Evolutionary conservation across 176 grass and related monocot species (phyloP), one percentile per base, ranked within the genome.

Genomic region (Lolium multiflorum): DNA sequence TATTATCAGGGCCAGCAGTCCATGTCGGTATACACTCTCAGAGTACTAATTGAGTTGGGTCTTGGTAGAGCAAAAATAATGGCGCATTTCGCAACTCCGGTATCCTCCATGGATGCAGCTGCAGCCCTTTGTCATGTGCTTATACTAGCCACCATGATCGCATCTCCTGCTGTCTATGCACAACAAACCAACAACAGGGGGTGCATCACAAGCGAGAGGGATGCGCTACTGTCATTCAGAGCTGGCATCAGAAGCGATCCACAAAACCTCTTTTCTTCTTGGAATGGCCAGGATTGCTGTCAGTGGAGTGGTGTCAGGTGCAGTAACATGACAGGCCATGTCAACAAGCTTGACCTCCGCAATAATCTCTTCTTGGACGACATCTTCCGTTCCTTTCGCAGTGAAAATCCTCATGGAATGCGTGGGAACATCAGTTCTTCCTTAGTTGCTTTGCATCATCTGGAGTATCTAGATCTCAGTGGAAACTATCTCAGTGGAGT

Each of bases 61-160:
- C 68, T 71, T 71, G 2, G 20, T 72, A 72, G 7, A 46, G 14
- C 63, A 6, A 11, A n/a, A 59, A n/a, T 59, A 61, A 26, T 63
- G 60, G 11, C 12, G 1, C 61, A 64, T 72, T 72, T 47, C 1
- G 11, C 69, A 73, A 14, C 44, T 50, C 21, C 6, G 1, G 3
- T 16, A 16, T 50, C 71, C 44, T 26, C 71, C 71, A 74, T 74
- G 71, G 46, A 50, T 74, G 44, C 71, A 25, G 46, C 21, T 74
- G 21, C 44, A 50, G 21, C 71, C 71, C 21, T 74, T 50, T 74
- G 46, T 49, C 44, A 50, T 16, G 11, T 74, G 43, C 71, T 74
- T 16, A 16, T 74, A 50, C 71, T 74, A 26, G 44, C 44, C 21
- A 74, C 71, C 21, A 50, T 4, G 6, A 50, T 1, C 1, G 1